phyloP scores from a whole-genome alignment of 108 stramenopile species.

The Cyclotella sp. region DNA sequence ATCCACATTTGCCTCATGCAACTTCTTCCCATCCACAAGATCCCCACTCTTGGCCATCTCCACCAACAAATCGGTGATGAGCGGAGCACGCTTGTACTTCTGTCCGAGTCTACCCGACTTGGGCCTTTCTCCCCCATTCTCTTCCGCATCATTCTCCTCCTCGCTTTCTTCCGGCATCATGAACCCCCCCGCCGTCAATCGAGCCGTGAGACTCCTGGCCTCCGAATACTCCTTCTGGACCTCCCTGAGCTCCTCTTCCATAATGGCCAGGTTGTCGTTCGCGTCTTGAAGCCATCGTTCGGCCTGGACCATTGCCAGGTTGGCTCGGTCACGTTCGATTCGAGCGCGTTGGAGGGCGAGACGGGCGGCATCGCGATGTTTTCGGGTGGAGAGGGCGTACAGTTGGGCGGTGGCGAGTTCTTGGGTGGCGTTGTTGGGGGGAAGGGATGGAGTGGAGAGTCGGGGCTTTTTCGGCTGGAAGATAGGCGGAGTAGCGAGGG shows the following conservation, averaged over 20 bases:
- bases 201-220: conserved; percentile 31
- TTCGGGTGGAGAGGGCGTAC: conserved; percentile 37
- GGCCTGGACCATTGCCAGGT: conserved; percentile 22
- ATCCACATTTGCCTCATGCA: conserved; percentile 10
- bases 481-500: neutral
- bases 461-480: neutral
- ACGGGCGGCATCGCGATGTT: conserved; percentile 30
- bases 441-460: neutral
- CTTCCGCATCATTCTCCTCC: conserved; percentile 26
- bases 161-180: conserved; percentile 7
- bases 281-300: conserved; percentile 31
- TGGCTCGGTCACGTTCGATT: conserved; percentile 42
- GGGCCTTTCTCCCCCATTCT: conserved; percentile 4
- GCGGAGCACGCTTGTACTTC: conserved; percentile 29
- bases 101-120: neutral
- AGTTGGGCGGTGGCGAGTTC: conserved; percentile 40
- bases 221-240: conserved; percentile 38
- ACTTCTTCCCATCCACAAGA: conserved; percentile 24
- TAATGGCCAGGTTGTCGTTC: conserved; percentile 40
- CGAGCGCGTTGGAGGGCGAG: conserved; percentile 26
- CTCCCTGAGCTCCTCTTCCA: conserved; percentile 35
- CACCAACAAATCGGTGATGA: conserved; percentile 30
- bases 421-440: conserved; percentile 18
- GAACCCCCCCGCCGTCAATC: conserved; percentile 7
- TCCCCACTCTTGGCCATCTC: conserved; percentile 27